These are phyloP conservation scores for Aspergillus versicolor DNA, from an alignment of 2,329 filamentous ascomycete species.

Conservation along the genomic window DNA sequence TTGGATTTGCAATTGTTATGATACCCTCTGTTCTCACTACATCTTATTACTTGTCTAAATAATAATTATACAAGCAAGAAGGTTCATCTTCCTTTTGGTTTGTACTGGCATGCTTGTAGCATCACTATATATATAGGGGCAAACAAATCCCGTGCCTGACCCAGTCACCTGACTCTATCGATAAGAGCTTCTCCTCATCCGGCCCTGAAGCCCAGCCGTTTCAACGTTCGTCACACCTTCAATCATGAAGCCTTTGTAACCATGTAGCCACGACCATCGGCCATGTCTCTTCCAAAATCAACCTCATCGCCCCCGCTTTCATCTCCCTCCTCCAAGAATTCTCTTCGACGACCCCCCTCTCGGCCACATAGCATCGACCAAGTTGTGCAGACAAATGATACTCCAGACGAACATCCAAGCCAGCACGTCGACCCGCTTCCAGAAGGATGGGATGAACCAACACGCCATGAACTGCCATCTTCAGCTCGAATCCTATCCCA, in stretches of 20 bases:
- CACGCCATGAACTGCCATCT: conserved; percentile 16
- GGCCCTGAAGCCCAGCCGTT: neutral
- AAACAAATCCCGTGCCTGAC: neutral
- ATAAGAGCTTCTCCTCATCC: conserved; percentile 24
- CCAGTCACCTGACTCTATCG: conserved; percentile 18
- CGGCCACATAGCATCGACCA: conserved; percentile 22
- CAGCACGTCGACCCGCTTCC: conserved; percentile 8
- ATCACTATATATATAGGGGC: neutral
- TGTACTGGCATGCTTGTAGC: no score
- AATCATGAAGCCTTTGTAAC: conserved; percentile 9
- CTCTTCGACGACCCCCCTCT: conserved; percentile 18
- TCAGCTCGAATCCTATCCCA: conserved; percentile 56
- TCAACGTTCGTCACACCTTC: neutral
- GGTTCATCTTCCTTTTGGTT: no score
- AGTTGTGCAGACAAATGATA: conserved; percentile 1
- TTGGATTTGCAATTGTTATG: conserved; percentile 14
- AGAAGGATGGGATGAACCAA: conserved; percentile 19
- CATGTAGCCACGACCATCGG: conserved; percentile 31
- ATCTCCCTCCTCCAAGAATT: conserved; percentile 31
- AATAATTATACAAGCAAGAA: conserved; percentile 5
- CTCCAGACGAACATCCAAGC: conserved; percentile 8
- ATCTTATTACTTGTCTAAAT: neutral
- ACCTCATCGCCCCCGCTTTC: conserved; percentile 23
- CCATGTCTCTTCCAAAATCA: conserved; percentile 38
- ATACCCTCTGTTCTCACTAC: conserved; percentile 20